Conservation (phyloP, 2,329 filamentous ascomycete genomes). For the Beauveria asiatica region DNA sequence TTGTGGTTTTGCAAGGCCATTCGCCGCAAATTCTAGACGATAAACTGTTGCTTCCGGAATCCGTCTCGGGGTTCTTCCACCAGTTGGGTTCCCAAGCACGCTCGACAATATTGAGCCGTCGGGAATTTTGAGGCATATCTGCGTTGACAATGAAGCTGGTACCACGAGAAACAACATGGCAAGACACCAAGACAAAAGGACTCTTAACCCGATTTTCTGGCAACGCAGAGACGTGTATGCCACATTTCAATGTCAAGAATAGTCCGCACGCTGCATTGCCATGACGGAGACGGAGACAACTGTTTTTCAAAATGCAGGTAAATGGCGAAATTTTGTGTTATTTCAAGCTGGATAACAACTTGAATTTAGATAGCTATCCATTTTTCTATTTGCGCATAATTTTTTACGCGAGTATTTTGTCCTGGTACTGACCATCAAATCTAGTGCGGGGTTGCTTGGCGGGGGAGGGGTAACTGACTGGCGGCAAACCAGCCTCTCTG, state of each 20-base stretch:
- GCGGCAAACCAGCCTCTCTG: too few species aligned
- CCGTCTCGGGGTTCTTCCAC: too few species aligned
- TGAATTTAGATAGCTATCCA: neutral
- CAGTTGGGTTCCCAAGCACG: neutral
- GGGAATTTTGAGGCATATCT: neutral
- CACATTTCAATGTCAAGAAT: too few species aligned
- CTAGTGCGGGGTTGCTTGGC: conserved; percentile 4
- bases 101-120: neutral
- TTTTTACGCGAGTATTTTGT: neutral
- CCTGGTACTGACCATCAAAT: neutral
- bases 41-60: too few species aligned
- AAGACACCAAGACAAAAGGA: too few species aligned
- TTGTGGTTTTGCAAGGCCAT: too few species aligned
- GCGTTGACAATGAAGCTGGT: neutral
- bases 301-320: neutral
- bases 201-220: too few species aligned
- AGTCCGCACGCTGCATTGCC: too few species aligned
- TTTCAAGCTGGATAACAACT: too few species aligned
- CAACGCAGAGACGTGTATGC: too few species aligned
- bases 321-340: neutral
- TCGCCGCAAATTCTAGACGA: too few species aligned
- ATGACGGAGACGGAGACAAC: too few species aligned
- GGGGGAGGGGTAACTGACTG: neutral
- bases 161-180: neutral
- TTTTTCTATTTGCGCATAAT: neutral